Percentiles rank a stretch among this genome's conserved stretches.
Conservation (phyloP, 2,329 filamentous ascomycete genomes). For the Penicillium sp. region DNA sequence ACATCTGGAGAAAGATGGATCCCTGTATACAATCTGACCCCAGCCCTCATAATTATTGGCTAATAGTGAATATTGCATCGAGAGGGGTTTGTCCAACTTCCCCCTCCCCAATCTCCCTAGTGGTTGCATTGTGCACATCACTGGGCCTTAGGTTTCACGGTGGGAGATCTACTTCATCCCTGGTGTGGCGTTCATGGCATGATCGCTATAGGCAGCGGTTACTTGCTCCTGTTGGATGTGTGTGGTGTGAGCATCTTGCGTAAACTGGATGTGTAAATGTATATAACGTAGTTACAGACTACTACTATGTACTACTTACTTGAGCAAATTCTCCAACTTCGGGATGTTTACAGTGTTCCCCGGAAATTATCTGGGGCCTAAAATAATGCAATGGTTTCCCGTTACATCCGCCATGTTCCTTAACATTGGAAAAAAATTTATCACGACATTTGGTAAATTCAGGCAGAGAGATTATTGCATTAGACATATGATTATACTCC, state of each 20-base stretch:
- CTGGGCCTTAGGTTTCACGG: constrained; percentile 18
- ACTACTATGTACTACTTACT: neutral
- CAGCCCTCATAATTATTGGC: constrained; percentile 7
- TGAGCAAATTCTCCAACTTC: neutral
- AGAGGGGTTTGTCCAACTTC: neutral
- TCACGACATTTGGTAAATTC: neutral
- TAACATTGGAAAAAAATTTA: neutral
- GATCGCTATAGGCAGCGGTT: constrained; percentile 8
- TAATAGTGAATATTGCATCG: neutral
- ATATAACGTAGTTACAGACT: neutral
- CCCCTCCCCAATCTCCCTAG: constrained; percentile 6
- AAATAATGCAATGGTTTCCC: neutral
- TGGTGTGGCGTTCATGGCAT: constrained; percentile 22
- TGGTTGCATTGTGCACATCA: constrained; percentile 23
- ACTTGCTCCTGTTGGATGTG: neutral
- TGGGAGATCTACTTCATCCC: constrained; percentile 16
- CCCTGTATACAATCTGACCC: constrained; percentile 3
- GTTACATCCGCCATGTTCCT: constrained; percentile 3
- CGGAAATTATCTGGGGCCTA: constrained; percentile 2
- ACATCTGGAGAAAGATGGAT: constrained; percentile 8
- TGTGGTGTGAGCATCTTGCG: neutral
- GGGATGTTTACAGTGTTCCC: constrained; percentile 1
- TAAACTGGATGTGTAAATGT: neutral
- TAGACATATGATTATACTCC: neutral
- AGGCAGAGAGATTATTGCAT: neutral